Percentiles rank a stretch among this genome's conserved stretches.
phyloP scores from a whole-genome alignment of 768 basidiomycete species.

The Panaeolus papilionaceus region DNA sequence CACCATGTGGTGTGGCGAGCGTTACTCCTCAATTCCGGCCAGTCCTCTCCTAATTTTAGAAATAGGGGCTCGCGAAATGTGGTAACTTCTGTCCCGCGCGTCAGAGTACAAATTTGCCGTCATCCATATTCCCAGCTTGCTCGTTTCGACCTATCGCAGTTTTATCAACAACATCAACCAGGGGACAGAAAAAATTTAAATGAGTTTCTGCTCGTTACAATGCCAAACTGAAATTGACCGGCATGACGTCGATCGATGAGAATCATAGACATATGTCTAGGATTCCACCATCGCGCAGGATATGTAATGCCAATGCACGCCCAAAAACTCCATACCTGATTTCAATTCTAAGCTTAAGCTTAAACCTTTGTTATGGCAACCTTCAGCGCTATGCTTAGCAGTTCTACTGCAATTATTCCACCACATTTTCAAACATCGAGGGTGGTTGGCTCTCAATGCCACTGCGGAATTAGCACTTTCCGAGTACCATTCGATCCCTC shows the following conservation, averaged over 20 bases:
- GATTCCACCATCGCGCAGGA: neutral
- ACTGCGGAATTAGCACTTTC: constrained; percentile 35
- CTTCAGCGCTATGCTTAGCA: neutral
- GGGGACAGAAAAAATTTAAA: too few species aligned
- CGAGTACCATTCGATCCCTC: constrained; percentile 30
- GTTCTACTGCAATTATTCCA: neutral
- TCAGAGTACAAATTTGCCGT: too few species aligned
- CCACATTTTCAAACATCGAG: neutral
- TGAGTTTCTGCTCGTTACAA: too few species aligned
- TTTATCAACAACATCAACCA: too few species aligned
- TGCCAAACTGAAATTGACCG: neutral
- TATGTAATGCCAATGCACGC: neutral
- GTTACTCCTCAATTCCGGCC: neutral
- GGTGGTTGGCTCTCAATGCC: constrained; percentile 24
- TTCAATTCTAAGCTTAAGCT: neutral
- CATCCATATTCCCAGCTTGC: too few species aligned
- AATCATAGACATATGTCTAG: neutral
- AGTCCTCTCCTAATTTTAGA: neutral
- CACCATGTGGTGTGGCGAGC: constrained; percentile 3
- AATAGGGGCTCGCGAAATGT: neutral
- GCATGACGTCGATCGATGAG: neutral
- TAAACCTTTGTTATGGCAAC: neutral
- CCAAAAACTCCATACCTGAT: neutral
- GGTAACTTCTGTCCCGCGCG: too few species aligned
- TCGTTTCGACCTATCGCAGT: too few species aligned